Evolutionary conservation across 2,329 filamentous ascomycete species (phyloP).

Genomic region (Colletotrichum ledebouriae): DNA sequence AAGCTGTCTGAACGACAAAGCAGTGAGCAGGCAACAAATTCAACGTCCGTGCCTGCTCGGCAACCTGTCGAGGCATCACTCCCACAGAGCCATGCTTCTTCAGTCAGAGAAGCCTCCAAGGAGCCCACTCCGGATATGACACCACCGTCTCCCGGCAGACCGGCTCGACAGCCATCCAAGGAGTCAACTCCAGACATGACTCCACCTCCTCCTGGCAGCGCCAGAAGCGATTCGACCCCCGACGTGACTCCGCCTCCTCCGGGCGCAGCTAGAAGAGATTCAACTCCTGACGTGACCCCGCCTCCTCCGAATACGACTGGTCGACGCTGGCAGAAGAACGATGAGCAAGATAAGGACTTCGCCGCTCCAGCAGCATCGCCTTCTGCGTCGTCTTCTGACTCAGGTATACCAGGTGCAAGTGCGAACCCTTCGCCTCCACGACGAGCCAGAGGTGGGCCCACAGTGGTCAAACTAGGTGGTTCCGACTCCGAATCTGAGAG

Average conservation of each 20-base stretch:
- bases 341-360: slow-evolving; percentile 24
- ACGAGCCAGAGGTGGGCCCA: slow-evolving; percentile 26
- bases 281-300: slow-evolving; percentile 32
- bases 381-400: slow-evolving; percentile 30
- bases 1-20: slow-evolving; percentile 1
- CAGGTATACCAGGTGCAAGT: slow-evolving; percentile 31
- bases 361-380: slow-evolving; percentile 6
- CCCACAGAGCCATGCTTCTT: neutral
- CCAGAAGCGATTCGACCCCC: neutral
- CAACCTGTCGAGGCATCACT: neutral
- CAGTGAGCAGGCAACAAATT: slow-evolving; percentile 6
- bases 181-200: neutral
- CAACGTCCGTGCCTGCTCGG: neutral
- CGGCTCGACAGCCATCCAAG: slow-evolving; percentile 6
- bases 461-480: slow-evolving; percentile 39
- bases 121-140: slow-evolving; percentile 3
- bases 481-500: slow-evolving; percentile 39
- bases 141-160: neutral
- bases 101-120: neutral
- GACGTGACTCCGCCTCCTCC: slow-evolving; percentile 2
- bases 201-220: neutral
- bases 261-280: neutral
- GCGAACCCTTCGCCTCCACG: slow-evolving; percentile 25
- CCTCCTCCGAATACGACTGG: slow-evolving; percentile 5
- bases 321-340: slow-evolving; percentile 10